Conservation (phyloP, 352 stramenopile species). For the Pythium periplocum region DNA sequence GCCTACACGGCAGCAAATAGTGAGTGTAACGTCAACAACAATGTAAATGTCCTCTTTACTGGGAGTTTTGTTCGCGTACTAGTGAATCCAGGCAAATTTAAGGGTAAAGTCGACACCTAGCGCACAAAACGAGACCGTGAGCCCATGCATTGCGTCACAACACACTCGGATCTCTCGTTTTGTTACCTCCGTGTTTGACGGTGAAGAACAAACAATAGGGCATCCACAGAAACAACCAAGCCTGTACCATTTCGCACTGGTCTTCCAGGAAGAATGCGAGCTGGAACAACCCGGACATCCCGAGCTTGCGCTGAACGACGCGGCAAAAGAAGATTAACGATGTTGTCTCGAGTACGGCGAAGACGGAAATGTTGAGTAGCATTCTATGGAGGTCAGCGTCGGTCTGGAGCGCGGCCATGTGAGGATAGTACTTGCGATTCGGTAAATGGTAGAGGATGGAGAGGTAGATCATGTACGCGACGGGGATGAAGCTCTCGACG, state of each 20-base stretch:
- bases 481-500: slow-evolving; percentile 17
- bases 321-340: slow-evolving; percentile 12
- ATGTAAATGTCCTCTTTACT: too few species aligned
- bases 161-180: slow-evolving; percentile 1
- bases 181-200: slow-evolving; percentile 5
- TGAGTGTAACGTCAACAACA: background rate
- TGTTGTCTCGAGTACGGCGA: slow-evolving; percentile 11
- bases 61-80: too few species aligned
- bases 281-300: slow-evolving; percentile 11
- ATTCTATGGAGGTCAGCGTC: background rate
- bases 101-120: too few species aligned
- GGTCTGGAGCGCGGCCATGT: background rate
- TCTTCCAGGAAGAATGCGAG: slow-evolving; percentile 19
- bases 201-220: slow-evolving; percentile 14
- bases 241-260: slow-evolving; percentile 17
- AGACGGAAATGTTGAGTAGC: slow-evolving; percentile 4
- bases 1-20: background rate
- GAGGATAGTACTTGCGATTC: slow-evolving; percentile 25
- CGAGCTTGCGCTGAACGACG: slow-evolving; percentile 7
- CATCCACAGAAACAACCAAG: slow-evolving; percentile 15
- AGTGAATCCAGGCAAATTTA: too few species aligned
- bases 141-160: slow-evolving; percentile 12
- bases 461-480: slow-evolving; percentile 18
- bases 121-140: background rate
- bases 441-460: slow-evolving; percentile 18